Evolutionary conservation across 495 filamentous ascomycete species (phyloP).

Genomic region (Talaromyces stipitatus): DNA sequence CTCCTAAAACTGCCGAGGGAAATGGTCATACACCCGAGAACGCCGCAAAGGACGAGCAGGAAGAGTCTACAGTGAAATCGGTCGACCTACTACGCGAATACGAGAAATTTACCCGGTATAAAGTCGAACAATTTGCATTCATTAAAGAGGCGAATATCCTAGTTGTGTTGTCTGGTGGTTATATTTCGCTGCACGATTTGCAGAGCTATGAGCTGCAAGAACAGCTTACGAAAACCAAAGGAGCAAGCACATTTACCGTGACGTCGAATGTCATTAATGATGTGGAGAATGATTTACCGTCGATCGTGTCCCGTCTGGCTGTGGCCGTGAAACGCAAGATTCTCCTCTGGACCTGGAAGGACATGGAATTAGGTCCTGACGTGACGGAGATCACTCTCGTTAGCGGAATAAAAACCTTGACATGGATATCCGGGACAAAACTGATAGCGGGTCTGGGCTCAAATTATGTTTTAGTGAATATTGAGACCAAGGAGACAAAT

Average conservation of each 20-base stretch:
- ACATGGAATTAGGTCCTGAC: conserved; percentile 74
- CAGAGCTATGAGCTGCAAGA: conserved; percentile 75
- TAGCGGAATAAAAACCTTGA: conserved; percentile 73
- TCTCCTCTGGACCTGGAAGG: conserved; percentile 89
- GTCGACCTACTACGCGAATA: conserved; percentile 82
- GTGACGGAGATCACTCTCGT: conserved; percentile 69
- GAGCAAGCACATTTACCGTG: conserved; percentile 83
- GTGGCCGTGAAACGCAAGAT: conserved; percentile 89
- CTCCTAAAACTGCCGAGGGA: neutral
- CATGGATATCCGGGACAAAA: conserved; percentile 80
- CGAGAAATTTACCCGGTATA: conserved; percentile 84
- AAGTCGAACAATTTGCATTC: conserved; percentile 86
- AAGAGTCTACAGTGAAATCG: conserved; percentile 42
- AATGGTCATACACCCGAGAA: conserved; percentile 14
- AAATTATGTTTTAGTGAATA: conserved; percentile 82
- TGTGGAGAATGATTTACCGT: conserved; percentile 71
- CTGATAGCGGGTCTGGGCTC: conserved; percentile 81
- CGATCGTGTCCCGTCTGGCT: conserved; percentile 82
- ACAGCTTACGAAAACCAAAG: conserved; percentile 71
- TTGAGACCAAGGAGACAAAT: conserved; percentile 58
- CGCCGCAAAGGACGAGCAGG: conserved; percentile 8
- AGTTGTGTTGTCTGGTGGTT: conserved; percentile 80
- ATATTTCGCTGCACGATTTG: conserved; percentile 82
- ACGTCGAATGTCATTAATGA: conserved; percentile 94
- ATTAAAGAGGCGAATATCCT: conserved; percentile 91